phyloP scores from a whole-genome alignment of 2,329 filamentous ascomycete genomes.

The Didymella segeticola region DNA sequence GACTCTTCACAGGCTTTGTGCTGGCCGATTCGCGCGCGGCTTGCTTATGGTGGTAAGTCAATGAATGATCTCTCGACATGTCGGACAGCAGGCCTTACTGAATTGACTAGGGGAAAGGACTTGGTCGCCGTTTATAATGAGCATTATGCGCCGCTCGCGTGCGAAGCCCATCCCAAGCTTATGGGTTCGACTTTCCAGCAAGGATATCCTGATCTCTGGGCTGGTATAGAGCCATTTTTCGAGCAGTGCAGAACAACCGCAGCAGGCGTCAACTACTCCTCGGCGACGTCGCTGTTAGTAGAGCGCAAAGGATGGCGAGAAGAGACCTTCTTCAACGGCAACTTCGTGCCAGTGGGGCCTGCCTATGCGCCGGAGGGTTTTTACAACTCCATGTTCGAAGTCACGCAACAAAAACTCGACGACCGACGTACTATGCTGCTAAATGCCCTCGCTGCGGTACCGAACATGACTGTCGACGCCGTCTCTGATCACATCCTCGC shows the following conservation, averaged over 20 bases:
- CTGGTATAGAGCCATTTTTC: constrained; percentile 31
- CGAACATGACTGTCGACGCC: constrained; percentile 27
- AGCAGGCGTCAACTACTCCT: constrained; percentile 34
- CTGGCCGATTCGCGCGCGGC: constrained; percentile 42
- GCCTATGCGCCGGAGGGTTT: constrained; percentile 38
- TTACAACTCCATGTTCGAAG: constrained; percentile 42
- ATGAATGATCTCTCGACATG: neutral
- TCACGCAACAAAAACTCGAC: constrained; percentile 40
- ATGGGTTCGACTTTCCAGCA: constrained; percentile 41
- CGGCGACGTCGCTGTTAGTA: constrained; percentile 30
- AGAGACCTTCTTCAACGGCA: constrained; percentile 43
- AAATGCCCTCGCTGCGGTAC: constrained; percentile 39
- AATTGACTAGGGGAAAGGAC: constrained; percentile 30
- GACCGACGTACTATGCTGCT: constrained; percentile 43
- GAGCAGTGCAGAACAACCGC: constrained; percentile 33
- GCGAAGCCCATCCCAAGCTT: constrained; percentile 36
- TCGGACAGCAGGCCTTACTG: neutral
- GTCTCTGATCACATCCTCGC: constrained; percentile 39
- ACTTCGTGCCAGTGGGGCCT: constrained; percentile 41
- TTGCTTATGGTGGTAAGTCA: constrained; percentile 42
- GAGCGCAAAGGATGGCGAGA: constrained; percentile 41
- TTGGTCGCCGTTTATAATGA: constrained; percentile 46
- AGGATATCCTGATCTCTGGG: constrained; percentile 41
- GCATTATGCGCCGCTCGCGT: constrained; percentile 36
- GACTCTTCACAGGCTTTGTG: constrained; percentile 39